Evolutionary conservation across 345 rosid species (phyloP), one percentile per base, ranked within the genome.

Genomic region (Eutrema heterophyllum): DNA sequence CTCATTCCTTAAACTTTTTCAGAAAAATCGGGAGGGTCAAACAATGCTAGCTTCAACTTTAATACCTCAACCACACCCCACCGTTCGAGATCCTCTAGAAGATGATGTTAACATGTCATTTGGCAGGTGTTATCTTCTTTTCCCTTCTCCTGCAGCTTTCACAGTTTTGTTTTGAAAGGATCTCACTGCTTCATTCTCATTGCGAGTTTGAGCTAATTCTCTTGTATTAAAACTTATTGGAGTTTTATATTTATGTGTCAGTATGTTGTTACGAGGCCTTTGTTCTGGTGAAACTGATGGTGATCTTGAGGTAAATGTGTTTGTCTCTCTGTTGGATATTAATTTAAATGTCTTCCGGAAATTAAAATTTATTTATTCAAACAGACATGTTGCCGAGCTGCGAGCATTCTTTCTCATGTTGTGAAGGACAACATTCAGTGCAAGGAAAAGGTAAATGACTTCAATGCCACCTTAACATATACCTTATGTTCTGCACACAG

Each of bases 351-450:
- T 16, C 2, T 13, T 57, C 15, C 7, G 7, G 12, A 52, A 26
- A 69, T 57, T 59, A 24, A 50, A 14, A 50, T 44, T 7, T 27
- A 0, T 58, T 26, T 26, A 78, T 76, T 81, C 51, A 80, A 73
- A 63, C 86, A 96, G 99, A 87, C 83, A 70, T 92, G 96, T 81
- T 84, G 96, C 87, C 86, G 99, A 80, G 96, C 98, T 82, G 97
- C 99, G 39, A 92, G 95, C 80, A 89, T 92, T 45, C 90, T 96
- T 67, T 90, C 98, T 65, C 93, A 96, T 82, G 69, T 96, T 52
- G 81, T 96, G 46, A 82, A 84, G 86, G 93, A 84, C 81, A 96
- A 92, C 77, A 67, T 53, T 59, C 91, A 64, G 67, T 90, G 98
- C 86, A 96, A 90, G 71, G 98, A 90, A 82, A 89, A 83, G 96